Conservation (phyloP, 495 filamentous ascomycete genomes). For the Penicillium arizonense region DNA sequence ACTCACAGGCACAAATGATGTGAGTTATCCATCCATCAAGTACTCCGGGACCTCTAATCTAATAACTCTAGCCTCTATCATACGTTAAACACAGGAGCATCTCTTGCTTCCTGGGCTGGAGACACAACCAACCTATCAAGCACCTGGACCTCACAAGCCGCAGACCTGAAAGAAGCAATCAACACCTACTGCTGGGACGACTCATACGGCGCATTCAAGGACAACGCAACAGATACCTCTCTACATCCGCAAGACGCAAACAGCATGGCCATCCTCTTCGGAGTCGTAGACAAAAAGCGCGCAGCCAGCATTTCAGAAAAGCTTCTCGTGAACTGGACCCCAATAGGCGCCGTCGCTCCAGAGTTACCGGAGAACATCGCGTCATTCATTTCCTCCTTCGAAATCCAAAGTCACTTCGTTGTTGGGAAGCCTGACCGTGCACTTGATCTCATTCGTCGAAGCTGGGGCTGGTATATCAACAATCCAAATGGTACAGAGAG, state of each 20-base stretch:
- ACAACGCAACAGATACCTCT: constrained; percentile 49
- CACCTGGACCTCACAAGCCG: constrained; percentile 42
- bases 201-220: constrained; percentile 53
- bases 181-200: constrained; percentile 51
- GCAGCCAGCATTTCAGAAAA: constrained; percentile 40
- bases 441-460: constrained; percentile 54
- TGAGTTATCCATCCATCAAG: constrained; percentile 8
- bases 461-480: constrained; percentile 64
- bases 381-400: constrained; percentile 60
- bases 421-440: constrained; percentile 45
- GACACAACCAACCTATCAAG: constrained; percentile 40
- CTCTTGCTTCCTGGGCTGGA: constrained; percentile 50
- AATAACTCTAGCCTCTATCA: constrained; percentile 42
- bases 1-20: constrained; percentile 58
- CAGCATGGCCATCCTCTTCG: constrained; percentile 43
- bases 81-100: constrained; percentile 47
- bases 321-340: constrained; percentile 53
- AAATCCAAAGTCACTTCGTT: constrained; percentile 56
- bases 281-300: constrained; percentile 33
- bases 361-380: constrained; percentile 60
- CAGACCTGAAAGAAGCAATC: constrained; percentile 38
- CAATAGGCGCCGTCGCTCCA: constrained; percentile 55
- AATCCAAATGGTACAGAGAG: constrained; percentile 59
- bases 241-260: constrained; percentile 55
- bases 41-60: not conserved